These are phyloP conservation scores for Coniochaeta sp. DNA, from an alignment of 2,329 filamentous ascomycete species.

Conservation along the genomic window DNA sequence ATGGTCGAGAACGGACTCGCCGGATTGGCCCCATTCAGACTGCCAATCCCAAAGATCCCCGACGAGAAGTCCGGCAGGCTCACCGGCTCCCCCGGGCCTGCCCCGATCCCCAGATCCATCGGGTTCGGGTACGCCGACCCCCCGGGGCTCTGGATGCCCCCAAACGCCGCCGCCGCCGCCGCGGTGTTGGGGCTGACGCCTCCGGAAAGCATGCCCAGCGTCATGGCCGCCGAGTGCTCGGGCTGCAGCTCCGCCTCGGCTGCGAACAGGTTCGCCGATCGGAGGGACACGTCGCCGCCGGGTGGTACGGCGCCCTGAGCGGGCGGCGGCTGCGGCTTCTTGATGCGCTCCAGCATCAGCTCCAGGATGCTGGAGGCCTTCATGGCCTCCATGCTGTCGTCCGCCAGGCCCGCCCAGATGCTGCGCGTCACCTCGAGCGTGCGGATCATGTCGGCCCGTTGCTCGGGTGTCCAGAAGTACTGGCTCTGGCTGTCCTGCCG, in stretches of 20 bases:
- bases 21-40: conserved; percentile 14
- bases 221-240: conserved; percentile 32
- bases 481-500: conserved; percentile 34
- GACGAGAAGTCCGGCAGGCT: conserved; percentile 24
- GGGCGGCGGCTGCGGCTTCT: conserved; percentile 27
- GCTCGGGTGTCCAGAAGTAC: conserved; percentile 48
- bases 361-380: conserved; percentile 77
- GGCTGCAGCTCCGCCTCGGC: conserved; percentile 21
- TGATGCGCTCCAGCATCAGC: conserved; percentile 77
- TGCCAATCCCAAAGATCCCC: conserved; percentile 16
- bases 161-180: conserved; percentile 14
- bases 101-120: conserved; percentile 30
- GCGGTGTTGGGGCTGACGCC: conserved; percentile 24
- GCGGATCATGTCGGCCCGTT: conserved; percentile 67
- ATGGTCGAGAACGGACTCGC: conserved; percentile 39
- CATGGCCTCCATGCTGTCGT: conserved; percentile 79
- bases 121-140: conserved; percentile 33
- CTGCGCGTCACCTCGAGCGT: conserved; percentile 63
- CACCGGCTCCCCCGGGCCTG: not conserved
- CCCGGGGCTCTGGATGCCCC: conserved; percentile 25
- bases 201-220: conserved; percentile 33
- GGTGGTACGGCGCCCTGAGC: not conserved
- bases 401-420: conserved; percentile 74
- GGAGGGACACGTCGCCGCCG: conserved; percentile 4
- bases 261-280: not conserved